A percentile compares a stretch with the other conserved stretches of the same genome.
Evolutionary conservation across 208 protist genomes (phyloP).

Genomic region (Crithidia mellificae): DNA sequence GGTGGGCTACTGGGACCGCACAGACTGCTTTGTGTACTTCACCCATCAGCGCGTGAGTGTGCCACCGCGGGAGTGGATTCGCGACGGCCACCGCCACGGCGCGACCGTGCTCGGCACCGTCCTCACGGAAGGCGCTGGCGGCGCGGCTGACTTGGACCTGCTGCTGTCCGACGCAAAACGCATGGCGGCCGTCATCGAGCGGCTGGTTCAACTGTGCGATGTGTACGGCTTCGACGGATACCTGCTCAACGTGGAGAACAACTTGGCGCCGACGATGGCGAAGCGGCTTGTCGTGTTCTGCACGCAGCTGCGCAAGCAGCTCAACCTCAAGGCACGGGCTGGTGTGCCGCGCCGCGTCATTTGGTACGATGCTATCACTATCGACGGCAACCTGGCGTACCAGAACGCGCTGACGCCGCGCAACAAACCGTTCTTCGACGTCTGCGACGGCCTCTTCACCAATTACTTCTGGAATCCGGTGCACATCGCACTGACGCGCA

Average conservation of each 20-base stretch:
- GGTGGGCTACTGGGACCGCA: slow-evolving; percentile 68
- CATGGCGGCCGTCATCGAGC: slow-evolving; percentile 42
- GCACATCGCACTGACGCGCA: slow-evolving; percentile 33
- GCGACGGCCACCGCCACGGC: slow-evolving; percentile 73
- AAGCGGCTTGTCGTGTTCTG: slow-evolving; percentile 63
- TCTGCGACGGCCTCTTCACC: slow-evolving; percentile 81
- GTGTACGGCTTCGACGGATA: slow-evolving; percentile 91
- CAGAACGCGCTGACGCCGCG: slow-evolving; percentile 77
- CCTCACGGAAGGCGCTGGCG: slow-evolving; percentile 74
- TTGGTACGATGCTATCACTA: slow-evolving; percentile 92
- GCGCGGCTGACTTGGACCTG: slow-evolving; percentile 28
- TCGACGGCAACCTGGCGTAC: slow-evolving; percentile 55
- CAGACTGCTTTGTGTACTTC: slow-evolving; percentile 91
- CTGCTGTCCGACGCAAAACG: slow-evolving; percentile 51
- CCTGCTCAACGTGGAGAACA: slow-evolving; percentile 90
- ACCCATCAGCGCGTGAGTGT: slow-evolving; percentile 80
- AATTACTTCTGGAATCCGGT: slow-evolving; percentile 90
- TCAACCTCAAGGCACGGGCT: slow-evolving; percentile 16
- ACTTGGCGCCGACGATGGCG: slow-evolving; percentile 35
- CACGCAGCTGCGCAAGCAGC: slow-evolving; percentile 48
- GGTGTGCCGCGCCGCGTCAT: slow-evolving; percentile 45
- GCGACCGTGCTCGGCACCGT: slow-evolving; percentile 85
- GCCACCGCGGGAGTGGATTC: slow-evolving; percentile 84
- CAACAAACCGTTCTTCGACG: slow-evolving; percentile 88
- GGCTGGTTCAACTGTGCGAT: slow-evolving; percentile 62